These are phyloP conservation scores for Dissoconium aciculare DNA, from an alignment of 2,329 filamentous ascomycete species.

Conservation along the genomic window DNA sequence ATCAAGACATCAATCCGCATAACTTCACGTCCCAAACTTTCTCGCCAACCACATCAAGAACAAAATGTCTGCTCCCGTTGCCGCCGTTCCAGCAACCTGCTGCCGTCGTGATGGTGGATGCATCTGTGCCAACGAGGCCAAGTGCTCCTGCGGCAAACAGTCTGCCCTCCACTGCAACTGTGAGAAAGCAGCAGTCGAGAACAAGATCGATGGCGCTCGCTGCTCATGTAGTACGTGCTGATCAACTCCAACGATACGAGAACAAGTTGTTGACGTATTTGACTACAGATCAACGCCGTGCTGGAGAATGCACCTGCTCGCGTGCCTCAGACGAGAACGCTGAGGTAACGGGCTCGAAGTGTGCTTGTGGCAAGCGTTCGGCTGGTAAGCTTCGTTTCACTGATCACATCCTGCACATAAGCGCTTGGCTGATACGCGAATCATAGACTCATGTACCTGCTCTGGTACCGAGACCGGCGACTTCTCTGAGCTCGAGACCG, in stretches of 20 bases:
- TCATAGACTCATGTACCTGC: conserved; percentile 9
- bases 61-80: conserved; percentile 26
- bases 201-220: conserved; percentile 53
- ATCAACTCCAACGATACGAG: not conserved
- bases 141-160: conserved; percentile 69
- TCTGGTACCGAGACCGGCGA: conserved; percentile 6
- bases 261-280: not conserved
- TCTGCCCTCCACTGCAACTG: conserved; percentile 77
- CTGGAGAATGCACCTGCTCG: conserved; percentile 69
- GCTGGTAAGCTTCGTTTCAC: conserved; percentile 39
- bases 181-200: conserved; percentile 61
- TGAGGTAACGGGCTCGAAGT: conserved; percentile 45
- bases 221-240: conserved; percentile 58
- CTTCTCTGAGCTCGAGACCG: conserved; percentile 9
- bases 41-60: conserved; percentile 3
- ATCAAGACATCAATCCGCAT: too few relatives aligned
- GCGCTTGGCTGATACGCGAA: not conserved
- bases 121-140: conserved; percentile 32
- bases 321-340: conserved; percentile 56
- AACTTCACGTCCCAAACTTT: too few relatives aligned
- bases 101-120: conserved; percentile 41
- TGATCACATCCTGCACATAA: not conserved
- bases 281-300: conserved; percentile 49
- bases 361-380: conserved; percentile 62
- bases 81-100: conserved; percentile 39